Percentiles rank a stretch among this genome's conserved stretches.
Conservation (phyloP, 148 eudicot genomes). For the Bassia scoparia region DNA sequence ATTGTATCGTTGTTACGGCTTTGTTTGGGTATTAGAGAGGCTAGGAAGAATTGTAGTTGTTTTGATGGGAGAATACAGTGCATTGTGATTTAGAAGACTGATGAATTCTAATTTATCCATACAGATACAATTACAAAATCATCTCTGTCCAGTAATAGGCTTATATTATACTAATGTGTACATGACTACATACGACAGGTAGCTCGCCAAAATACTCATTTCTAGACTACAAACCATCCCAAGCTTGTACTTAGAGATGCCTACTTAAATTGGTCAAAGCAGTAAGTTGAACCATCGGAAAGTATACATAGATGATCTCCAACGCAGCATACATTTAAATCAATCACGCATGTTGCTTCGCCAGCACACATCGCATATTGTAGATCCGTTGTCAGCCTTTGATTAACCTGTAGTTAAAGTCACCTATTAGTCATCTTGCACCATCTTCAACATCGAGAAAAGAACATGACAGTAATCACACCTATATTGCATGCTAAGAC, state of each 20-base stretch:
- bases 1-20: neutral
- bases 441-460: neutral
- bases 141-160: neutral
- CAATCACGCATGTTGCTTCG: constrained; percentile 10
- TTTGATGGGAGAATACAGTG: neutral
- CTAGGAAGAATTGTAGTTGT: neutral
- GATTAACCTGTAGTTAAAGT: constrained; percentile 46
- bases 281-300: neutral
- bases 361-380: constrained; percentile 64
- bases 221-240: constrained; percentile 7
- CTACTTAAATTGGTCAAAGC: neutral
- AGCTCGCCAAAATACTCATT: no score
- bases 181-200: constrained; percentile 7
- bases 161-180: neutral
- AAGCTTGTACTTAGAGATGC: neutral
- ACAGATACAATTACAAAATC: neutral
- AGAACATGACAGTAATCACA: neutral
- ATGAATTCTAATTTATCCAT: neutral
- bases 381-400: constrained; percentile 67
- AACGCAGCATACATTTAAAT: neutral
- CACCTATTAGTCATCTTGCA: neutral
- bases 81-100: neutral
- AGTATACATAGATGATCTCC: neutral
- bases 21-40: constrained; percentile 1
- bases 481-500: neutral